These are phyloP conservation scores for Saturnispora quitensis DNA, from an alignment of 805 yeast genomes.

Conservation along the genomic window DNA sequence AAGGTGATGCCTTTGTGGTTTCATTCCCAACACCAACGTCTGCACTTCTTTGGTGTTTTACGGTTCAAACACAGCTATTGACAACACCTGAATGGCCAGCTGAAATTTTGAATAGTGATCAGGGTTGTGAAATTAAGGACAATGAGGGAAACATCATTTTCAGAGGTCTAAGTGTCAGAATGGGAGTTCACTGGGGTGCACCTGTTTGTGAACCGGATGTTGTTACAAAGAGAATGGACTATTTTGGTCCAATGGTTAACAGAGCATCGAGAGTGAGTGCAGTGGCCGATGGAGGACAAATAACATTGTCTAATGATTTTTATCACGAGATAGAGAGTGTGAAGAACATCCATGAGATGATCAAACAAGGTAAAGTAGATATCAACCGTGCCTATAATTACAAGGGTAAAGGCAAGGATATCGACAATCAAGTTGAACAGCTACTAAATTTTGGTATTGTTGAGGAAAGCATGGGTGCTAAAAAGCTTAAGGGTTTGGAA, in stretches of 20 bases:
- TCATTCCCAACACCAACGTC: constrained; percentile 88
- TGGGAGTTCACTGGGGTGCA: constrained; percentile 98
- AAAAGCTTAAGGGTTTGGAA: constrained; percentile 88
- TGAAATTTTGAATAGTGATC: constrained; percentile 75
- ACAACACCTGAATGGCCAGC: constrained; percentile 89
- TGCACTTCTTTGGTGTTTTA: constrained; percentile 90
- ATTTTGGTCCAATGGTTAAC: constrained; percentile 97
- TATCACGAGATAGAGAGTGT: constrained; percentile 59
- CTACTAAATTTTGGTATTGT: constrained; percentile 63
- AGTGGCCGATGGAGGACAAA: constrained; percentile 98
- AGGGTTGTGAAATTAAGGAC: constrained; percentile 75
- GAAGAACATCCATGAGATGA: constrained; percentile 37
- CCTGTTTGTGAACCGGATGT: constrained; percentile 95
- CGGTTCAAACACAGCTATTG: constrained; percentile 76
- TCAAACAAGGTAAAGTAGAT: constrained; percentile 25
- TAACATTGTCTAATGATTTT: constrained; percentile 77
- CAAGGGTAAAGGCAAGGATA: constrained; percentile 26
- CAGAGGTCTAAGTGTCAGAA: constrained; percentile 87
- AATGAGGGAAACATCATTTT: constrained; percentile 49
- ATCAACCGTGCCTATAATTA: constrained; percentile 37
- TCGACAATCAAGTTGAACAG: constrained; percentile 57
- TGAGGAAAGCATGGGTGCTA: constrained; percentile 68
- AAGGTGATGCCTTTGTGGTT: constrained; percentile 98
- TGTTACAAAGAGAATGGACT: constrained; percentile 95
- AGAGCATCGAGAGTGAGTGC: constrained; percentile 89